These are phyloP conservation scores for Pseudocercospora vitis DNA, from an alignment of 2,329 filamentous ascomycete genomes.

Conservation along the genomic window DNA sequence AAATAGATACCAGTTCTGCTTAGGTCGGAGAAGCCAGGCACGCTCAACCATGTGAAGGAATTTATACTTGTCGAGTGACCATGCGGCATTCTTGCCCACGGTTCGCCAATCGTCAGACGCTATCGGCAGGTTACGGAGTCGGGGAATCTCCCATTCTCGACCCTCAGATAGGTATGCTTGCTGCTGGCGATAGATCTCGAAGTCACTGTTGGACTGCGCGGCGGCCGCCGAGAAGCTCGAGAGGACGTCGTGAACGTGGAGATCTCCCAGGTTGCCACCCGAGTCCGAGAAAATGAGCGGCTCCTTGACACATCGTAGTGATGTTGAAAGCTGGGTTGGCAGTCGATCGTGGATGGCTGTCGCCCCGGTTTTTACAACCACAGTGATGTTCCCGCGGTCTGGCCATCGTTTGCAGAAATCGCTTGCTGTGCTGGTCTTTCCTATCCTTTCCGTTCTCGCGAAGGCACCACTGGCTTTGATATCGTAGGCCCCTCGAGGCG, in stretches of 20 bases:
- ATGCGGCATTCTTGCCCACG: conserved; percentile 39
- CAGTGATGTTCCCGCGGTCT: conserved; percentile 49
- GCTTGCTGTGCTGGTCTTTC: not conserved
- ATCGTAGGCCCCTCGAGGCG: not conserved
- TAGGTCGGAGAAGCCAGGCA: conserved; percentile 40
- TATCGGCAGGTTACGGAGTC: conserved; percentile 18
- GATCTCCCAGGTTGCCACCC: conserved; percentile 44
- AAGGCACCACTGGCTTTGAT: not conserved
- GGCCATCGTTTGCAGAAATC: conserved; percentile 5
- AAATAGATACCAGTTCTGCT: conserved; percentile 58
- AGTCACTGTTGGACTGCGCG: conserved; percentile 23
- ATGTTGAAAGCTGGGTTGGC: conserved; percentile 53
- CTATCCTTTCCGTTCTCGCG: not conserved
- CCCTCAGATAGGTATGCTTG: conserved; percentile 25
- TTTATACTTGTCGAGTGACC: conserved; percentile 56
- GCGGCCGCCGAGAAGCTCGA: conserved; percentile 26
- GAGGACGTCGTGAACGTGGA: conserved; percentile 33
- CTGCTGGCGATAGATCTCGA: conserved; percentile 28
- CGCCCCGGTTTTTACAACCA: conserved; percentile 58
- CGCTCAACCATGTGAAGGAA: conserved; percentile 52
- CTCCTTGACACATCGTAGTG: conserved; percentile 51
- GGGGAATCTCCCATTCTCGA: conserved; percentile 20
- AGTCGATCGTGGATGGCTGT: conserved; percentile 55
- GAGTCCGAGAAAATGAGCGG: conserved; percentile 54
- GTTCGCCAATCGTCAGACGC: conserved; percentile 16